These are phyloP conservation scores for Wickerhamomyces sp. DNA, from an alignment of 1,139 yeast species.

Conservation along the genomic window DNA sequence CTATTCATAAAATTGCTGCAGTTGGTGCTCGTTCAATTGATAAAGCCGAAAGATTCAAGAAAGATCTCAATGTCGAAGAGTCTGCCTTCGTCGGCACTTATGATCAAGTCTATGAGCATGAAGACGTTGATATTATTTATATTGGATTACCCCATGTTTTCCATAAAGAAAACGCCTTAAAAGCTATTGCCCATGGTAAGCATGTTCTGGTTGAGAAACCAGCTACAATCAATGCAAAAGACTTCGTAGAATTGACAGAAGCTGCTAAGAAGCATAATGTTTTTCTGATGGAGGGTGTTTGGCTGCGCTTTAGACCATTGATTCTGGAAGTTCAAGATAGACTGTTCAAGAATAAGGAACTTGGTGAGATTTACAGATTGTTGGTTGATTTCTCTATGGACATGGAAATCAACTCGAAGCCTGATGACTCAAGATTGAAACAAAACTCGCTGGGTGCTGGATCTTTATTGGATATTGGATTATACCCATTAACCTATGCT, in stretches of 20 bases:
- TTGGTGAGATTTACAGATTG: slow-evolving; percentile 45
- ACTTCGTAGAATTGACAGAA: slow-evolving; percentile 39
- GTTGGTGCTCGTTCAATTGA: not conserved
- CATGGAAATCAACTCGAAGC: slow-evolving; percentile 17
- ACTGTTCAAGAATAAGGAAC: slow-evolving; percentile 36
- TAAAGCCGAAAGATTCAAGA: not conserved
- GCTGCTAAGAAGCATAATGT: slow-evolving; percentile 42
- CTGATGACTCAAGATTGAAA: slow-evolving; percentile 36
- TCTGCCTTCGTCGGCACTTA: slow-evolving; percentile 25
- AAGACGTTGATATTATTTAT: slow-evolving; percentile 47
- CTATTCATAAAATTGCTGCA: not conserved
- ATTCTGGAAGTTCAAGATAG: slow-evolving; percentile 32
- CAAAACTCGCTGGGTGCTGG: slow-evolving; percentile 53
- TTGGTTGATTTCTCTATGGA: slow-evolving; percentile 36
- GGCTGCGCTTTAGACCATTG: slow-evolving; percentile 60
- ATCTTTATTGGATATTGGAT: slow-evolving; percentile 55
- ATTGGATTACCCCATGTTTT: slow-evolving; percentile 55
- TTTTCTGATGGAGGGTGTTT: slow-evolving; percentile 59
- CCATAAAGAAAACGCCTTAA: slow-evolving; percentile 45
- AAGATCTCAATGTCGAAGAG: not conserved
- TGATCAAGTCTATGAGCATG: slow-evolving; percentile 36
- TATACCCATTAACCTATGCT: slow-evolving; percentile 46
- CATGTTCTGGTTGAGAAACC: slow-evolving; percentile 62
- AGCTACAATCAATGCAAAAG: slow-evolving; percentile 45
- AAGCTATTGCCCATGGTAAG: slow-evolving; percentile 45